phyloP scores from a whole-genome alignment of 2,329 filamentous ascomycete genomes.

The Phaeosphaeriaceae sp. region DNA sequence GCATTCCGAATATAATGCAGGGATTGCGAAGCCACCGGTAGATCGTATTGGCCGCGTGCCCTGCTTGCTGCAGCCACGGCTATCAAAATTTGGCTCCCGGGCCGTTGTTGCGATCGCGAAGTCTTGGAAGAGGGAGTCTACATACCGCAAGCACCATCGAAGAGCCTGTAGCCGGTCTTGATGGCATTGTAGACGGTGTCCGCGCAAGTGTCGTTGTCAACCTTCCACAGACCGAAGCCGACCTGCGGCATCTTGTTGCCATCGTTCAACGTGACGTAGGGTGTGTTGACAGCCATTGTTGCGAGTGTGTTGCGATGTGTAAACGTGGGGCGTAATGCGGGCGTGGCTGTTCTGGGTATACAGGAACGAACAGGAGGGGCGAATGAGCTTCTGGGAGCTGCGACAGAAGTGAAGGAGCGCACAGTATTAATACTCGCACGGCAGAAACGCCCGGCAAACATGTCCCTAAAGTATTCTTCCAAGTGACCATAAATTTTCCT shows the following conservation, averaged over 20 bases:
- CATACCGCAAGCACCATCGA: slow-evolving; percentile 48
- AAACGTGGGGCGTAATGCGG: slow-evolving; percentile 3
- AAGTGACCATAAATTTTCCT: slow-evolving; percentile 17
- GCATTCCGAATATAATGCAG: slow-evolving; percentile 20
- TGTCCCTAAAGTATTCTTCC: slow-evolving; percentile 19
- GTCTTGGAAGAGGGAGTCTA: slow-evolving; percentile 5
- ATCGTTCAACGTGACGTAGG: slow-evolving; percentile 42
- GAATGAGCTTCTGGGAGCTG: slow-evolving; percentile 15
- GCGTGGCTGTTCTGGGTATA: slow-evolving; percentile 9
- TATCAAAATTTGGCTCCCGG: slow-evolving; percentile 6
- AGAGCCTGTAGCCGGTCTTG: slow-evolving; percentile 47
- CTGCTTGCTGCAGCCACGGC: slow-evolving; percentile 8
- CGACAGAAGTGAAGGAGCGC: slow-evolving; percentile 15
- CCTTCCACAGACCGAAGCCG: slow-evolving; percentile 45
- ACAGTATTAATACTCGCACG: slow-evolving; percentile 33
- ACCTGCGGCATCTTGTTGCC: slow-evolving; percentile 48
- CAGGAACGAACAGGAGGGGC: slow-evolving; percentile 9
- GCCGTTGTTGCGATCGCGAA: slow-evolving; percentile 2
- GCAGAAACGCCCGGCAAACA: slow-evolving; percentile 25
- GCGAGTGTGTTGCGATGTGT: slow-evolving; percentile 22
- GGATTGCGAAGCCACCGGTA: slow-evolving; percentile 27
- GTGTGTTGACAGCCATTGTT: slow-evolving; percentile 36
- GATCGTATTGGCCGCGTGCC: slow-evolving; percentile 17
- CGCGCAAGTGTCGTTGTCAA: slow-evolving; percentile 40
- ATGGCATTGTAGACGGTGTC: slow-evolving; percentile 47